These are phyloP conservation scores for Lentinula guzmanii DNA, from an alignment of 768 basidiomycete species.

Conservation along the genomic window DNA sequence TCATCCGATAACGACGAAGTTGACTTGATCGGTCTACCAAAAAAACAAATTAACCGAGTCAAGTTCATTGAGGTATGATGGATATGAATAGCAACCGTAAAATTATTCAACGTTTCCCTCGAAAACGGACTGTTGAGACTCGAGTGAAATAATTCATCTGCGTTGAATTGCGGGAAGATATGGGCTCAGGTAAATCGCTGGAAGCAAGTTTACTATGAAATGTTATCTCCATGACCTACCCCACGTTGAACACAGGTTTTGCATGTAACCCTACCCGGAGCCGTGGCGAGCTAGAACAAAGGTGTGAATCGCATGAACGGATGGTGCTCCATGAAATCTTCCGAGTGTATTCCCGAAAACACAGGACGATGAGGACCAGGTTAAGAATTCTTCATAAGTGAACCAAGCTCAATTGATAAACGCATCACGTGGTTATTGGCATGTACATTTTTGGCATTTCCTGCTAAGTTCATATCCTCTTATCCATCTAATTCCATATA, in stretches of 20 bases:
- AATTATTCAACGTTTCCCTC: background rate
- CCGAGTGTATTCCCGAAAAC: background rate
- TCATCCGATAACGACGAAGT: background rate
- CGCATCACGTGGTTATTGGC: background rate
- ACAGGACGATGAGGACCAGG: background rate
- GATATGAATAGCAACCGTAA: background rate
- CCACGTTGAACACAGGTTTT: background rate
- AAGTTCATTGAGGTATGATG: background rate
- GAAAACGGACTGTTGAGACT: background rate
- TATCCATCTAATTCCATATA: background rate
- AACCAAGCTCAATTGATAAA: background rate
- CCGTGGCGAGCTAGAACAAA: background rate
- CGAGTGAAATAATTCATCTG: background rate
- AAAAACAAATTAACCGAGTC: background rate
- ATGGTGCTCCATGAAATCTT: background rate
- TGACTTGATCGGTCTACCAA: background rate
- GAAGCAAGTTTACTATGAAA: background rate
- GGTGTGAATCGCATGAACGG: background rate
- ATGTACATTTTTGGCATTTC: background rate
- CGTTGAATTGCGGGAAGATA: background rate
- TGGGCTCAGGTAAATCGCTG: constrained; percentile 1
- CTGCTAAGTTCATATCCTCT: background rate
- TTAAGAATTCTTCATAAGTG: background rate
- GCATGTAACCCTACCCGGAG: background rate
- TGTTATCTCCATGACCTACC: background rate